These are phyloP conservation scores for Magnusiomyces suaveolens DNA, from an alignment of 1,139 yeast genomes.

Conservation along the genomic window DNA sequence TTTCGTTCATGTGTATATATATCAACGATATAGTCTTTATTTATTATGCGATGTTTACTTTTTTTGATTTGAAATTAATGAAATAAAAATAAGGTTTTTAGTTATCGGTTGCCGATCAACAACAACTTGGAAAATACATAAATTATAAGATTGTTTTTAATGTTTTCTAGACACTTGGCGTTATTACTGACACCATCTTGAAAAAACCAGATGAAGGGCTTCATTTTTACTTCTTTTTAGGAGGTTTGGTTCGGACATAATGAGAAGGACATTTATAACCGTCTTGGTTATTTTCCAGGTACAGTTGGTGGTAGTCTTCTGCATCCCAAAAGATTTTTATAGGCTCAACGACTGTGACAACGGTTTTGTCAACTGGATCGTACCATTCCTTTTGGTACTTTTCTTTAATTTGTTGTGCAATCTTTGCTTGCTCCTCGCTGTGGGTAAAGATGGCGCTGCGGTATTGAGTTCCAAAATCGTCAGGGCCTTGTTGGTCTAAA, in stretches of 20 bases:
- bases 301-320: conserved; percentile 83
- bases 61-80: too few species aligned
- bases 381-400: conserved; percentile 50
- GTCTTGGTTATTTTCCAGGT: conserved; percentile 64
- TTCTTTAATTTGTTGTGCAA: conserved; percentile 36
- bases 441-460: conserved; percentile 67
- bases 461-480: conserved; percentile 65
- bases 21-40: too few species aligned
- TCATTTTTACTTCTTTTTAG: not conserved
- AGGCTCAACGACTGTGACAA: conserved; percentile 65
- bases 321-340: conserved; percentile 75
- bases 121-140: too few species aligned
- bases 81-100: too few species aligned
- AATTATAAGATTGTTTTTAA: too few species aligned
- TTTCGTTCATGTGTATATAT: too few species aligned
- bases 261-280: conserved; percentile 92
- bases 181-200: too few species aligned
- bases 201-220: not conserved
- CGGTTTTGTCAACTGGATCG: conserved; percentile 33
- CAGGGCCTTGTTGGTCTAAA: conserved; percentile 65
- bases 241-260: conserved; percentile 43
- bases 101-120: too few species aligned
- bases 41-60: too few species aligned
- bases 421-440: conserved; percentile 39
- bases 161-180: too few species aligned